Percentiles rank a stretch among this genome's conserved stretches.
These are phyloP conservation scores for Leucocoprinus sp. DNA, from an alignment of 768 basidiomycete genomes.

Conservation along the genomic window DNA sequence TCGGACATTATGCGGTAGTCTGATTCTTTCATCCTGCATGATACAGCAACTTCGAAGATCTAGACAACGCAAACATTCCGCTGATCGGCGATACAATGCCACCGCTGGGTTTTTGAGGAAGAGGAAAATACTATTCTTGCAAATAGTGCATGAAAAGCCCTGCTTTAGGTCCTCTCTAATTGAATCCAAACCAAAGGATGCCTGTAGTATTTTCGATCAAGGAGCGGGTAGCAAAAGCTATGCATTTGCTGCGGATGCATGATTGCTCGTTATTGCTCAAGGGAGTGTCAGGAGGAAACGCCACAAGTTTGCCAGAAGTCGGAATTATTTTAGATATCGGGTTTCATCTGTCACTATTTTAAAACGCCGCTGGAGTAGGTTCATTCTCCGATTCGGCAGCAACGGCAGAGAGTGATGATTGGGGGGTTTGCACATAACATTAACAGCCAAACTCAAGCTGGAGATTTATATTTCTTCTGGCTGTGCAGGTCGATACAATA, in stretches of 20 bases:
- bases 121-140: constrained; percentile 36
- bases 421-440: too few relatives aligned
- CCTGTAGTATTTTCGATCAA: constrained; percentile 14
- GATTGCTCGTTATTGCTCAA: constrained; percentile 32
- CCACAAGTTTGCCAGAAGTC: constrained; percentile 35
- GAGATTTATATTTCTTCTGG: too few relatives aligned
- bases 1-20: too few relatives aligned
- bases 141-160: constrained; percentile 25
- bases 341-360: too few relatives aligned
- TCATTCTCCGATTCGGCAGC: too few relatives aligned
- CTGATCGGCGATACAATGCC: constrained; percentile 15
- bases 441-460: too few relatives aligned
- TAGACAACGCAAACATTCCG: constrained; percentile 15
- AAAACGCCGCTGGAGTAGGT: too few relatives aligned
- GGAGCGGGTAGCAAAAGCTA: constrained; percentile 19
- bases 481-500: too few relatives aligned
- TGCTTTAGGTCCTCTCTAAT: constrained; percentile 19
- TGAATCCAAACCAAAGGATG: too few relatives aligned
- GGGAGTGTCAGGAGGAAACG: constrained; percentile 39
- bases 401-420: too few relatives aligned
- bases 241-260: constrained; percentile 30
- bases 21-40: constrained; percentile 36
- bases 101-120: constrained; percentile 48
- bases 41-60: constrained; percentile 40
- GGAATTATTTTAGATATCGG: too few relatives aligned